phyloP scores from a whole-genome alignment of 2,329 filamentous ascomycete genomes.

The Hypocrella siamensis region DNA sequence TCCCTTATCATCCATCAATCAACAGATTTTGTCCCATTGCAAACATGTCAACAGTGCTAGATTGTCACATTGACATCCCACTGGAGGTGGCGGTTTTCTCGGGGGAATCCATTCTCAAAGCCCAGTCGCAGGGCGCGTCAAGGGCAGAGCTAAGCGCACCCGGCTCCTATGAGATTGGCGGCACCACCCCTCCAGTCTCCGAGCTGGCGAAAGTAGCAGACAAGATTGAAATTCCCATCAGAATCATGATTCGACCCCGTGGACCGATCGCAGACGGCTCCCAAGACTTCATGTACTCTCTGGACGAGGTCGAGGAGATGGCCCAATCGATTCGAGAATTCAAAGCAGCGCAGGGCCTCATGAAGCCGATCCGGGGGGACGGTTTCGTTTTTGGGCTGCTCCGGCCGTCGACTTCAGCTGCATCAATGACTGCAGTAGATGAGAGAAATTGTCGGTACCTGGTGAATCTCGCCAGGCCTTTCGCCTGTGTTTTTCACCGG shows the following conservation, averaged over 20 bases:
- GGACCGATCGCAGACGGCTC: slow-evolving; percentile 4
- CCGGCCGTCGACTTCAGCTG: slow-evolving; percentile 5
- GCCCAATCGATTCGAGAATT: slow-evolving; percentile 19
- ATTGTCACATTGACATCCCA: slow-evolving; percentile 7
- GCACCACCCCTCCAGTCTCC: slow-evolving; percentile 30
- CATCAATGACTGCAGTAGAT: too few species aligned
- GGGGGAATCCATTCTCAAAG: slow-evolving; percentile 19
- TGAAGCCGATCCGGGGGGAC: slow-evolving; percentile 27
- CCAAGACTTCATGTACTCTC: slow-evolving; percentile 33
- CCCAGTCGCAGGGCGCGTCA: slow-evolving; percentile 25
- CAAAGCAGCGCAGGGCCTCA: slow-evolving; percentile 17
- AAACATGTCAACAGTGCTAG: background rate
- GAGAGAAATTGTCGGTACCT: slow-evolving; percentile 22
- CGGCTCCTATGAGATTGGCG: slow-evolving; percentile 33
- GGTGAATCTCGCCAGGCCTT: slow-evolving; percentile 23
- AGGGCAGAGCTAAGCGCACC: slow-evolving; percentile 38
- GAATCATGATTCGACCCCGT: slow-evolving; percentile 40
- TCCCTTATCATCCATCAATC: too few species aligned
- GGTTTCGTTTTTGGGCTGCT: slow-evolving; percentile 42
- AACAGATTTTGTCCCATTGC: slow-evolving; percentile 1
- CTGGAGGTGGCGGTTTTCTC: slow-evolving; percentile 42
- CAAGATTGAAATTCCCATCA: slow-evolving; percentile 22
- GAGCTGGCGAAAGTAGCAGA: slow-evolving; percentile 19
- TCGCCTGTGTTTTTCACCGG: slow-evolving; percentile 36
- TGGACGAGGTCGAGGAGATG: slow-evolving; percentile 29